Evolutionary conservation across 306 rosid genomes (phyloP).

Genomic region (Cucurbita argyrosperma): DNA sequence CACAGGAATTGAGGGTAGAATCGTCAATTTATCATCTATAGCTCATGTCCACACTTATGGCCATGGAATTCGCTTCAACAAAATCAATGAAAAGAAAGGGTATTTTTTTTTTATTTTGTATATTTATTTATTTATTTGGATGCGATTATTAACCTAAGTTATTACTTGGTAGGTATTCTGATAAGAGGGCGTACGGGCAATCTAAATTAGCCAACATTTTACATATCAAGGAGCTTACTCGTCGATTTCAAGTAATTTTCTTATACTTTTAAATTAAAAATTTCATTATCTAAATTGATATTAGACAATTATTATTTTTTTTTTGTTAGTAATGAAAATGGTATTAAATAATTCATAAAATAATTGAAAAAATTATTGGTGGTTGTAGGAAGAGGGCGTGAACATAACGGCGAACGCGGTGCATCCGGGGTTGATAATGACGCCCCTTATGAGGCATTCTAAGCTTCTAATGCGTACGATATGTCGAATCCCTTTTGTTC

Average conservation of each 20-base stretch:
- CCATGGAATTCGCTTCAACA: slow-evolving; percentile 46
- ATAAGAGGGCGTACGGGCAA: slow-evolving; percentile 84
- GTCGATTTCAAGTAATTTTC: slow-evolving; percentile 43
- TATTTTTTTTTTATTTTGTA: background rate
- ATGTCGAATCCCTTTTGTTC: background rate
- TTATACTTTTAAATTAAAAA: too few species aligned
- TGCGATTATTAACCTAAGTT: background rate
- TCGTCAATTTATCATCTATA: slow-evolving; percentile 71
- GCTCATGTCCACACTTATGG: slow-evolving; percentile 57
- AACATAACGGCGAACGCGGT: slow-evolving; percentile 69
- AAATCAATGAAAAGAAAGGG: slow-evolving; percentile 49
- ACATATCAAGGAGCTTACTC: slow-evolving; percentile 67
- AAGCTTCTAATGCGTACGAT: slow-evolving; percentile 52
- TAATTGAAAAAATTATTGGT: too few species aligned
- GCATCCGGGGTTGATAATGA: slow-evolving; percentile 87
- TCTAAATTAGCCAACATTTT: slow-evolving; percentile 79
- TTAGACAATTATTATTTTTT: too few species aligned
- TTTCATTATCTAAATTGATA: too few species aligned
- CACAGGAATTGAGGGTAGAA: slow-evolving; percentile 80
- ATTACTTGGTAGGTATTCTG: slow-evolving; percentile 44
- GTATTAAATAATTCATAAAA: background rate
- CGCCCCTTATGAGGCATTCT: slow-evolving; percentile 92
- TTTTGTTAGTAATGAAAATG: too few species aligned
- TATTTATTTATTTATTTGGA: background rate
- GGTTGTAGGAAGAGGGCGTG: slow-evolving; percentile 59